These are phyloP conservation scores for Aureobasidium vineae DNA, from an alignment of 2,329 filamentous ascomycete genomes.

Conservation along the genomic window DNA sequence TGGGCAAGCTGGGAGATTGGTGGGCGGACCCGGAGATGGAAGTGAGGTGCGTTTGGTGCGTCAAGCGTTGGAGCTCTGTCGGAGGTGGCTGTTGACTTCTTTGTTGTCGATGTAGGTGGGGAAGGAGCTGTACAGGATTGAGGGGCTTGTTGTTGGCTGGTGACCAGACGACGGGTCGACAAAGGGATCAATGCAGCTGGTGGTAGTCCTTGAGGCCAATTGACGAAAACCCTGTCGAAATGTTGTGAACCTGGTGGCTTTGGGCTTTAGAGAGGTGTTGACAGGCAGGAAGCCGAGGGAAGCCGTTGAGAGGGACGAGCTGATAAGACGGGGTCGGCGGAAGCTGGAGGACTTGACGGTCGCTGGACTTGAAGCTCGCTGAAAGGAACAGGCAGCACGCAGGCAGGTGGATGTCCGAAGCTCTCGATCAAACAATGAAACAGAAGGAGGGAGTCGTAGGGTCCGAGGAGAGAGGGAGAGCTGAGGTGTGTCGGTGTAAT, in stretches of 20 bases:
- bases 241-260: not conserved
- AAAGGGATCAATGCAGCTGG: not conserved
- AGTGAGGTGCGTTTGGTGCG: not conserved
- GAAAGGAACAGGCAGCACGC: slow-evolving; percentile 3
- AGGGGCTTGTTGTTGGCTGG: not conserved
- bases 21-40: slow-evolving; percentile 5
- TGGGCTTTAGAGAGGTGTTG: slow-evolving; percentile 3
- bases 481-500: slow-evolving; percentile 16
- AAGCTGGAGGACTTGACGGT: slow-evolving; percentile 7
- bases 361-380: slow-evolving; percentile 21
- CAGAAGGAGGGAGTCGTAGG: slow-evolving; percentile 18
- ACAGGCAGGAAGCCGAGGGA: slow-evolving; percentile 21
- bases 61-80: not conserved
- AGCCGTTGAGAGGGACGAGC: slow-evolving; percentile 18
- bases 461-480: slow-evolving; percentile 5
- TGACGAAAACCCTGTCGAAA: not conserved
- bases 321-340: slow-evolving; percentile 10
- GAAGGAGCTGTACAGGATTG: slow-evolving; percentile 9
- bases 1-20: slow-evolving; percentile 11
- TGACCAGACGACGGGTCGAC: not conserved
- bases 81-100: not conserved
- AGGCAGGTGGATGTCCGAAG: not conserved
- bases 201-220: not conserved
- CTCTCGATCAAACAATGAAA: slow-evolving; percentile 16
- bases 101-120: slow-evolving; percentile 12